Evolutionary conservation across 2,329 filamentous ascomycete genomes (phyloP).

Genomic region (Tolypocladium ovalisporum): DNA sequence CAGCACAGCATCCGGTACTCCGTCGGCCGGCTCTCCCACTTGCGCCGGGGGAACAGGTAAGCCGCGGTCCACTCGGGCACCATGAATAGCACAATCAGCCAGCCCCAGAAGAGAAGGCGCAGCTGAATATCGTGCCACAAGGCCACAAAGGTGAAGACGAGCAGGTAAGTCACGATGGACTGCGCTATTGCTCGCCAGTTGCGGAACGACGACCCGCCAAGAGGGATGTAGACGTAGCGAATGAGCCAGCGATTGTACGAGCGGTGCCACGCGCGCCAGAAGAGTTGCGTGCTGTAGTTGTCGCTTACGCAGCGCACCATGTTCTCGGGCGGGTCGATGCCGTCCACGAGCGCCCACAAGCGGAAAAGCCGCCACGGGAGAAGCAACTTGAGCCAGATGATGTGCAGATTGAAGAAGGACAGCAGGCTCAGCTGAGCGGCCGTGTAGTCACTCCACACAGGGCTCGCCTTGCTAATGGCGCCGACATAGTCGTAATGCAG

Average conservation of each 20-base stretch:
- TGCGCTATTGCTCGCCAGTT: conserved; percentile 35
- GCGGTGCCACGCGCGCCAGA: conserved; percentile 96
- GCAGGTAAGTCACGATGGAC: conserved; percentile 63
- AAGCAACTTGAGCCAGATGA: conserved; percentile 96
- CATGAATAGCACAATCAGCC: conserved; percentile 91
- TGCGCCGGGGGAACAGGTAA: conserved; percentile 59
- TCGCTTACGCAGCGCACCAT: conserved; percentile 95
- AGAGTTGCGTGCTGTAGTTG: conserved; percentile 82
- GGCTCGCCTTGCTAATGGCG: conserved; percentile 74
- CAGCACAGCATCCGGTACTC: conserved; percentile 72
- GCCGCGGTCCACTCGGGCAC: conserved; percentile 71
- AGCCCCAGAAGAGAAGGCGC: conserved; percentile 86
- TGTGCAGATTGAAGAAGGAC: conserved; percentile 89
- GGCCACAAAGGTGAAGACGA: conserved; percentile 93
- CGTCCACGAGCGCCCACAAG: conserved; percentile 85
- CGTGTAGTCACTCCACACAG: conserved; percentile 74
- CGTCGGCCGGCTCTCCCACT: conserved; percentile 60
- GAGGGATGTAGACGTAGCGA: conserved; percentile 85
- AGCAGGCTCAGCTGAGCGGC: conserved; percentile 81
- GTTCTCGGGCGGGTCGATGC: conserved; percentile 92
- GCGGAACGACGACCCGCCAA: conserved; percentile 58
- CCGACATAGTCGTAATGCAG: conserved; percentile 90
- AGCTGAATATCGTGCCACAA: conserved; percentile 97
- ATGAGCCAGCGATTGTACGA: conserved; percentile 92
- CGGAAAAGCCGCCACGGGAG: conserved; percentile 98